Conservation (phyloP, 2,329 filamentous ascomycete genomes). For the Arthrobotrys iridis region DNA sequence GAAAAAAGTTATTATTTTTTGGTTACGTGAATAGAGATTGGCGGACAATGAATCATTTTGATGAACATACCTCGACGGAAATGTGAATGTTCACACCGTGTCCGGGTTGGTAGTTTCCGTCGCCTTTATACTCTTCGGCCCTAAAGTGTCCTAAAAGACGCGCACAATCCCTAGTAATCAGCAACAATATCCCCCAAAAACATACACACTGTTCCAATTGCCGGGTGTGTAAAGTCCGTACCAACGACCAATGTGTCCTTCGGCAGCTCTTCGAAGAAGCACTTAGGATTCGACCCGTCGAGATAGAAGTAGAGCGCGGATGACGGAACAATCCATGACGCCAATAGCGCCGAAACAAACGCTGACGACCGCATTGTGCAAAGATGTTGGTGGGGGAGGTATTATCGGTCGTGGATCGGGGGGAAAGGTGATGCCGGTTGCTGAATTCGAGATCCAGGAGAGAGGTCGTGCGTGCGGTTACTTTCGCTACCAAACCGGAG, state of each 20-base stretch:
- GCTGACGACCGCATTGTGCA: conserved; percentile 41
- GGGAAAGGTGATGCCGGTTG: conserved; percentile 8
- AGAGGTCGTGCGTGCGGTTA: conserved; percentile 16
- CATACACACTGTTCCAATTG: not conserved
- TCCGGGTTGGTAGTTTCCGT: conserved; percentile 76
- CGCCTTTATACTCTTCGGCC: conserved; percentile 83
- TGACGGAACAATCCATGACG: conserved; percentile 72
- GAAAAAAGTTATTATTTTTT: no score
- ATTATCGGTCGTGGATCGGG: conserved; percentile 26
- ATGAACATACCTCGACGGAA: conserved; percentile 77
- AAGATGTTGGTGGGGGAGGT: not conserved
- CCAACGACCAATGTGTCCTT: conserved; percentile 96
- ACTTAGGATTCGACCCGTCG: conserved; percentile 84
- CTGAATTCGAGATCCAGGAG: conserved; percentile 23
- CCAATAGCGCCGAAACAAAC: conserved; percentile 44
- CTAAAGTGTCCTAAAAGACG: conserved; percentile 73
- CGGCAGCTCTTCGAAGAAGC: conserved; percentile 97
- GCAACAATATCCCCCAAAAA: not conserved
- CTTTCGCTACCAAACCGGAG: conserved; percentile 31
- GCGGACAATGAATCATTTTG: no score
- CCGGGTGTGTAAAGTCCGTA: conserved; percentile 63
- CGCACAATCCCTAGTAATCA: conserved; percentile 9
- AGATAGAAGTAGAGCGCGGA: conserved; percentile 96
- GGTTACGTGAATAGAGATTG: no score
- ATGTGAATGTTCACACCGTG: conserved; percentile 84